Conservation (phyloP, 305 asterid species). For the Withania somnifera region DNA sequence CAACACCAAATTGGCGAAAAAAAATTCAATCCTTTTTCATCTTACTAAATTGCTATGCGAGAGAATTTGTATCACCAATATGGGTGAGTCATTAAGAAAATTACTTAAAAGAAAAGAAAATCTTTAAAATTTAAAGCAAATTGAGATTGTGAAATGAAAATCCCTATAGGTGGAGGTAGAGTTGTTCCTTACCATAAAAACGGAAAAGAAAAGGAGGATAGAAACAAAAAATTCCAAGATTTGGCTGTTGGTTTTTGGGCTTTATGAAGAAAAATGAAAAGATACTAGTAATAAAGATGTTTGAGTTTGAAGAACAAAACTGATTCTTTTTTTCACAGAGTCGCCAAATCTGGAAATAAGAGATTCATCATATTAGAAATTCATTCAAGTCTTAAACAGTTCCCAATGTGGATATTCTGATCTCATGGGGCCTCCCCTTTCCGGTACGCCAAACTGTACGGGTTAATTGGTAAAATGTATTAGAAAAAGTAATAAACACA, state of each 20-base stretch:
- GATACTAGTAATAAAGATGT: too few species aligned
- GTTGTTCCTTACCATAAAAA: neutral
- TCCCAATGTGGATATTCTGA: neutral
- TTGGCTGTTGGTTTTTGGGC: neutral
- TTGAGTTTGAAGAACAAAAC: neutral
- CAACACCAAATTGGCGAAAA: neutral
- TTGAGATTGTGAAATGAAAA: neutral
- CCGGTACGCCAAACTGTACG: neutral
- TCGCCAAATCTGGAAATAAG: neutral
- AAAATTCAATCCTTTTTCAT: neutral
- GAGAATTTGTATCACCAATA: neutral
- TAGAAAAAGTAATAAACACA: too few species aligned
- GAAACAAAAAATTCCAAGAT: neutral
- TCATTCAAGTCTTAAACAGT: neutral
- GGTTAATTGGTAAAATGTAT: too few species aligned
- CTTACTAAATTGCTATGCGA: neutral
- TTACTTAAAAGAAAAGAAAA: neutral
- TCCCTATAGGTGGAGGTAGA: neutral
- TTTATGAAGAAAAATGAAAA: neutral
- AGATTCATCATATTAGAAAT: neutral
- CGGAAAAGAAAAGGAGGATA: too few species aligned
- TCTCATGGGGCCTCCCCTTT: neutral
- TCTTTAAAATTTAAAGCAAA: neutral
- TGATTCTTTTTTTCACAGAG: neutral
- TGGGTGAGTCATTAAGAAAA: neutral